phyloP scores from a whole-genome alignment of 164 flowering plant genomes.

The Chimonanthus salicifolius region DNA sequence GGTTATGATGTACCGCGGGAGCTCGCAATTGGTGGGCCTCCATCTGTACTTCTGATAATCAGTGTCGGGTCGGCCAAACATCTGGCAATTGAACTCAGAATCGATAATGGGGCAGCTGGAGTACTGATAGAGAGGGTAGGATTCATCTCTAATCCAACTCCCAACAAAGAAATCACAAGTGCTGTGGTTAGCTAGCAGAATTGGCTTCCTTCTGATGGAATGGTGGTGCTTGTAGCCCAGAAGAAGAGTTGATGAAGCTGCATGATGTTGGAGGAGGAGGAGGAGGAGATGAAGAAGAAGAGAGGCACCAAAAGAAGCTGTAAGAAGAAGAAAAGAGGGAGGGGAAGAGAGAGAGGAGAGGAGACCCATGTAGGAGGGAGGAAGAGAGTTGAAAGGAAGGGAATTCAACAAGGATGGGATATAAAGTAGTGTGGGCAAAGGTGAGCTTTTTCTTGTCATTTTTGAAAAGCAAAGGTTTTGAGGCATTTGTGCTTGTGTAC shows the following conservation, averaged over 20 bases:
- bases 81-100: slow-evolving; percentile 73
- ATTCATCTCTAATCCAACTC: slow-evolving; percentile 67
- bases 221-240: slow-evolving; percentile 22
- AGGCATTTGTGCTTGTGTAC: not conserved
- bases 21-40: slow-evolving; percentile 70
- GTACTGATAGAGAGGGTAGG: slow-evolving; percentile 55
- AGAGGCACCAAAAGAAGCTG: not conserved
- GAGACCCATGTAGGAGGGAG: slow-evolving; percentile 3
- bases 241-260: slow-evolving; percentile 27
- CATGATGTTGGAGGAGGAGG: slow-evolving; percentile 14
- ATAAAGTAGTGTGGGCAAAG: not conserved
- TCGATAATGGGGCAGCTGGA: slow-evolving; percentile 66
- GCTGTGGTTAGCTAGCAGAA: slow-evolving; percentile 36
- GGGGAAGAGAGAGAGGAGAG: slow-evolving; percentile 2
- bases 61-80: slow-evolving; percentile 80
- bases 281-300: slow-evolving; percentile 3
- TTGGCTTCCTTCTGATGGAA: slow-evolving; percentile 22
- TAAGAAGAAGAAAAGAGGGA: not conserved
- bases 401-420: not conserved
- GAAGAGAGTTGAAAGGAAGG: not conserved
- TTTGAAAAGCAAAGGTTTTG: too few relatives aligned
- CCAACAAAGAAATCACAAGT: slow-evolving; percentile 58
- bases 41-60: slow-evolving; percentile 71
- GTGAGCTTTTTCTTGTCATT: not conserved
- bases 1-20: slow-evolving; percentile 49